Evolutionary conservation across 371 early-diverging fungal genomes (phyloP), one percentile per base, ranked within the genome.

Genomic region (Furculomyces boomerangus): DNA sequence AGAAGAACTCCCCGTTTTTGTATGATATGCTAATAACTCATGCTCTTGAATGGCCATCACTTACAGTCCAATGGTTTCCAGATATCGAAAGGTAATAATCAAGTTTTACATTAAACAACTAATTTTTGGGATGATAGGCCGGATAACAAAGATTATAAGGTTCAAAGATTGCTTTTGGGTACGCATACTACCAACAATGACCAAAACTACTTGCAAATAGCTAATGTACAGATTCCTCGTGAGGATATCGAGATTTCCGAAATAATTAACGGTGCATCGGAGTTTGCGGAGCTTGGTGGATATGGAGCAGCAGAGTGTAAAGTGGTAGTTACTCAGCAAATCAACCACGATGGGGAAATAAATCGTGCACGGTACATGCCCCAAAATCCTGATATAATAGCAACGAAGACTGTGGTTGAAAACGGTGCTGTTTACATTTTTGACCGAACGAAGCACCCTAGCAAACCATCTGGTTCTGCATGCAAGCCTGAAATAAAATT

Each of bases 31-130:
- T 98, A 22, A 81, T 97, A 29, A 93, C 96, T 1, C 96, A 96
- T 60, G 90, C 93, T 3, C 72, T 99, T 16, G 88, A 93, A 56
- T 99, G 98, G 98, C 98, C 99, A 1, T 85, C 94, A 30, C 73
- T 99, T 49, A 95, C 95, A 7, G 83, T 86, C 49, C 97, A 99
- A 73, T 98, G 97, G 97, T 79, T 97, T 58, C 98, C 98, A 0
- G 92, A 93, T 66, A 74, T 86, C 22, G 87, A 88, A 64, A 63
- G 76, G 88, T 84, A 74, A 32, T n/a, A 13, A 14, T 49, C 16
- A 35, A 7, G 35, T 35, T 7, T 16, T 10, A 35, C 35, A 35
- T 16, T 35, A 26, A 0, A 5, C 1, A 20, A 13, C 22, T 30
- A 14, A 25, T 24, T 46, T 22, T 26, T 43, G 2, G 10, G 29